Evolutionary conservation across 495 filamentous ascomycete genomes (phyloP).

Genomic region (Cercophora scortea): DNA sequence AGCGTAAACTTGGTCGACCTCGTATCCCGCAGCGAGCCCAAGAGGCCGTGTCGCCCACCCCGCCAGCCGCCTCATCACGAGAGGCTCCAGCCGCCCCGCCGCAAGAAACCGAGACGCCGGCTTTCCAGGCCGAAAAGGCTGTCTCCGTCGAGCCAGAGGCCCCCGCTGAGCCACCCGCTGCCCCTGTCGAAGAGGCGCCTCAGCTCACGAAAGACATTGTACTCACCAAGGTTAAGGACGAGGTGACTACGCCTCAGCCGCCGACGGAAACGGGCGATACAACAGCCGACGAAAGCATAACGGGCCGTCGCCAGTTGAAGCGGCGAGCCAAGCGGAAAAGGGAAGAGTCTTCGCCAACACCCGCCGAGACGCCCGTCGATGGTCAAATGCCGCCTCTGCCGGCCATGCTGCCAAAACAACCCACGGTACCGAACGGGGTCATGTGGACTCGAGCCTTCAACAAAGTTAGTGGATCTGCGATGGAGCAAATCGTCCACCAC

Average conservation of each 20-base stretch:
- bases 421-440: slow-evolving; percentile 37
- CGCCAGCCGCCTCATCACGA: slow-evolving; percentile 12
- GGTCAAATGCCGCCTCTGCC: slow-evolving; percentile 3
- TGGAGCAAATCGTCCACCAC: slow-evolving; percentile 79
- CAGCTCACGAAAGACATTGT: slow-evolving; percentile 2
- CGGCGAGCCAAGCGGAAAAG: slow-evolving; percentile 37
- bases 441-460: slow-evolving; percentile 70
- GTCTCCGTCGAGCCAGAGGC: no score
- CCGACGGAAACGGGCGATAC: slow-evolving; percentile 42
- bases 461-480: slow-evolving; percentile 65
- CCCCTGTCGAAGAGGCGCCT: slow-evolving; percentile 11
- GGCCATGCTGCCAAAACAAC: background rate
- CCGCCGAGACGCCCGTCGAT: slow-evolving; percentile 7
- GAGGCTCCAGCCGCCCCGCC: slow-evolving; percentile 14
- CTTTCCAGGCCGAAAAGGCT: slow-evolving; percentile 14
- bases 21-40: slow-evolving; percentile 1
- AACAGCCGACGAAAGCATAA: slow-evolving; percentile 37
- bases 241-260: slow-evolving; percentile 54
- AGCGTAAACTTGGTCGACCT: slow-evolving; percentile 7
- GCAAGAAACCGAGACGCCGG: background rate
- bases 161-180: no score
- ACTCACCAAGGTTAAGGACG: slow-evolving; percentile 54
- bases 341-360: slow-evolving; percentile 30
- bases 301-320: slow-evolving; percentile 15
- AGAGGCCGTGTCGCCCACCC: slow-evolving; percentile 15